Base-by-base conservation (phyloP, 75 land plant species). In the Cryptomeria japonica region DNA sequence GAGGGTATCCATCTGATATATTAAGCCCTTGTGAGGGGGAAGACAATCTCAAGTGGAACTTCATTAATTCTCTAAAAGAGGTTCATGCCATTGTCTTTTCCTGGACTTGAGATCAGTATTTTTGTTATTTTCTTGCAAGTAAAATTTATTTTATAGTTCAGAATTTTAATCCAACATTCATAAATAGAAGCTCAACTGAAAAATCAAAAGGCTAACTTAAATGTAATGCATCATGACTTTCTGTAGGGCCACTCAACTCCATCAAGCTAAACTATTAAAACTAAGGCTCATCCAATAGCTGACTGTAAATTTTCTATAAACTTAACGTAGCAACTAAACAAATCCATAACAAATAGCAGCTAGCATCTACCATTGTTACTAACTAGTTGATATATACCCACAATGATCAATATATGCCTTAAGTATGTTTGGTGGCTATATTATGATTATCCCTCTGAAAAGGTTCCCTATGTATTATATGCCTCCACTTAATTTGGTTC, bases 31-130 rank as follows among this genome's bases (percentile, higher is more conserved):
- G 93, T 92, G 99, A 98, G 84, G 96, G 97, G 77, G 99, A 98
- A 91, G 98, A 96, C 51, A 93, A 89, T 85, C 91, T 97, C 3
- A 97, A 97, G 83, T 95, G 99, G 99, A 97, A 91, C 90, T 98
- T 94, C 87, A 95, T 98, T 41, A 98, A 98, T 85, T 90, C 99
- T 79, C 87, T 98, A 76, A 98, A 98, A 91, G 99, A 98, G 99
- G 99, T 96, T 28, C 14, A 47, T 82, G 84, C 15, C 83, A 12
- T 76, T 75, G 15, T 15, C 5, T 36, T 28, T 19, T 19, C 37
- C 64, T 64, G n/a, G 70, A 64, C 70, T 64, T 64, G 36, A 34
- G 18, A 16, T 64, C 34, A 18, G 38, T 37, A 39, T 36, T 58
- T 56, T 51, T 28, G 25, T 86, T 53, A 58, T 56, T 73, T 22